Conservation (phyloP, 2,329 filamentous ascomycete species). For the Xylariaceae sp. region DNA sequence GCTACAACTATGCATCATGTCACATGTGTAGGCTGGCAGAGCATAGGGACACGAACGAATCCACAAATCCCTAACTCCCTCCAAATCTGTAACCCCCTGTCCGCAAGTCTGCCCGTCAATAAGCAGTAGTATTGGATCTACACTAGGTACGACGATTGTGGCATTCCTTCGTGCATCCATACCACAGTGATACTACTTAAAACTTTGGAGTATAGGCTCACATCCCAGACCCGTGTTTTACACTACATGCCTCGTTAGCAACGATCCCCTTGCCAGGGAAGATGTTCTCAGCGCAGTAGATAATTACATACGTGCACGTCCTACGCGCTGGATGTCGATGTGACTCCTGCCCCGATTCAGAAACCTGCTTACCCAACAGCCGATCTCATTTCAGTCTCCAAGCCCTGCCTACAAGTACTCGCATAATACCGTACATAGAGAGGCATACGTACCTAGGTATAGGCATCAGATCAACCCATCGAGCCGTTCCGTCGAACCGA, state of each 20-base stretch:
- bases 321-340: neutral
- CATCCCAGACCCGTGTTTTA: too few species aligned
- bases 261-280: slow-evolving; percentile 8
- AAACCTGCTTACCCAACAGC: slow-evolving; percentile 12
- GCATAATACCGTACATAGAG: too few species aligned
- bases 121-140: slow-evolving; percentile 8
- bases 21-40: too few species aligned
- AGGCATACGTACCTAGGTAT: neutral
- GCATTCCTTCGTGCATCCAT: too few species aligned
- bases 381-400: slow-evolving; percentile 6
- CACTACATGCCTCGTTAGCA: slow-evolving; percentile 6
- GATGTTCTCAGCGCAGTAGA: neutral
- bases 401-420: slow-evolving; percentile 7
- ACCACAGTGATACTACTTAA: too few species aligned
- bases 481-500: slow-evolving; percentile 10
- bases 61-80: neutral
- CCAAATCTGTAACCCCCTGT: slow-evolving; percentile 6
- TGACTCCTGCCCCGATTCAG: slow-evolving; percentile 6
- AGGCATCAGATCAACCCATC: slow-evolving; percentile 13
- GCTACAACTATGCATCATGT: too few species aligned
- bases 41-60: neutral
- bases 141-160: neutral
- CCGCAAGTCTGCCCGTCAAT: slow-evolving; percentile 10
- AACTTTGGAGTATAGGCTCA: too few species aligned
- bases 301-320: too few species aligned